A percentile compares a stretch with the other conserved stretches of the same genome.
Evolutionary conservation across 2,329 filamentous ascomycete species (phyloP).

Genomic region (Dendrostoma leiphaemia): DNA sequence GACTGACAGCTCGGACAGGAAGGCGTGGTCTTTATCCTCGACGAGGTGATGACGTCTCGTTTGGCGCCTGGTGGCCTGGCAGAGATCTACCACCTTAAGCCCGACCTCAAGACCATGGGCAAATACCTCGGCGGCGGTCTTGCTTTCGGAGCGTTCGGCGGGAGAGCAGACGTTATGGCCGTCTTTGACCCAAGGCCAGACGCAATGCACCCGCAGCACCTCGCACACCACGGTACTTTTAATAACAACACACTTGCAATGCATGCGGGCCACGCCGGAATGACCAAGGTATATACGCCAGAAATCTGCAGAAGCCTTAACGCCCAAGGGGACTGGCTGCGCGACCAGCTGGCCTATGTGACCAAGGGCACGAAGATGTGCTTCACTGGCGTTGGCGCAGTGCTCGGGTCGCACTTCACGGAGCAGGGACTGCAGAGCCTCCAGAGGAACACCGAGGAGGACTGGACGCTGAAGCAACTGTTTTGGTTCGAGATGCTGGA

Average conservation of each 20-base stretch:
- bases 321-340: slow-evolving; percentile 28
- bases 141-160: slow-evolving; percentile 59
- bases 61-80: slow-evolving; percentile 51
- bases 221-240: slow-evolving; percentile 62
- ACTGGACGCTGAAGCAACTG: slow-evolving; percentile 23
- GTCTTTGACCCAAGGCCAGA: slow-evolving; percentile 9
- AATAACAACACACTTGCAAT: slow-evolving; percentile 66
- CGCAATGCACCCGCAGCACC: slow-evolving; percentile 3
- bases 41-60: slow-evolving; percentile 71
- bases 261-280: slow-evolving; percentile 46
- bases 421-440: not conserved
- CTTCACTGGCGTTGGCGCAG: slow-evolving; percentile 36
- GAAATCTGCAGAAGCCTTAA: slow-evolving; percentile 31
- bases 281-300: slow-evolving; percentile 34
- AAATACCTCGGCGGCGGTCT: slow-evolving; percentile 60
- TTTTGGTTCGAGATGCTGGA: slow-evolving; percentile 26
- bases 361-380: slow-evolving; percentile 34
- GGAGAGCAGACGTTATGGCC: slow-evolving; percentile 28
- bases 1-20: slow-evolving; percentile 24
- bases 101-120: slow-evolving; percentile 56
- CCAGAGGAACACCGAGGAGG: slow-evolving; percentile 14
- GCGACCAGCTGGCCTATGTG: slow-evolving; percentile 28
- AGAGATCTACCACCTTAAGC: slow-evolving; percentile 39
- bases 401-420: slow-evolving; percentile 36
- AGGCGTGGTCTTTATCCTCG: slow-evolving; percentile 62